A percentile compares a stretch with the other conserved stretches of the same genome.
Conservation (phyloP, 2,329 filamentous ascomycete genomes). For the Coniella lustricola region DNA sequence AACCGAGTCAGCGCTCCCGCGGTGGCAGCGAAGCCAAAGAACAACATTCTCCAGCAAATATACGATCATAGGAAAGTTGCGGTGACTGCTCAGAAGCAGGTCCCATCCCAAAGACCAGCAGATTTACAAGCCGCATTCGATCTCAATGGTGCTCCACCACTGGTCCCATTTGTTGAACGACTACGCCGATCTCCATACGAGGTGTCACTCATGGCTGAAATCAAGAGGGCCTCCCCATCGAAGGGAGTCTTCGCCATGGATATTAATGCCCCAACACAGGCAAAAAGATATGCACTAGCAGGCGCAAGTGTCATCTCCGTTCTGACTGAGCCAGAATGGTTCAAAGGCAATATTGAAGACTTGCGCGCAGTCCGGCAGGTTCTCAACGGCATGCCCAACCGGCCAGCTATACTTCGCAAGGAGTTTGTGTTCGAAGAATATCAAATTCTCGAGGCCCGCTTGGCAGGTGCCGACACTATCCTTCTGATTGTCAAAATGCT, state of each 20-base stretch:
- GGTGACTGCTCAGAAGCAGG: constrained; percentile 72
- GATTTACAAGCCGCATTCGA: constrained; percentile 85
- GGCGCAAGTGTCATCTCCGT: constrained; percentile 97
- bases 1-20: constrained; percentile 17
- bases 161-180: constrained; percentile 71
- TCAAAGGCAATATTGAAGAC: constrained; percentile 96
- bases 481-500: constrained; percentile 98
- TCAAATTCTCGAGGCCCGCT: constrained; percentile 87
- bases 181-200: constrained; percentile 76
- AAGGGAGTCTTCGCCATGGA: constrained; percentile 90
- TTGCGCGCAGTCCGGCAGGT: constrained; percentile 79
- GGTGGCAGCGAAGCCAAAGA: constrained; percentile 36
- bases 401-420: constrained; percentile 86
- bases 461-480: constrained; percentile 91
- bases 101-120: constrained; percentile 74
- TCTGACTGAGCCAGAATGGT: constrained; percentile 98
- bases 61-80: constrained; percentile 72
- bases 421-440: constrained; percentile 99
- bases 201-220: constrained; percentile 94
- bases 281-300: constrained; percentile 82
- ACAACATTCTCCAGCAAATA: constrained; percentile 85
- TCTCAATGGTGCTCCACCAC: constrained; percentile 75
- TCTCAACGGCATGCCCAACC: constrained; percentile 83
- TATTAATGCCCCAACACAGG: constrained; percentile 83
- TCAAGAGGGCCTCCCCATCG: constrained; percentile 92